Percentiles rank a stretch among this genome's conserved stretches.
These are phyloP conservation scores for Kurtzmaniella quercitrusa DNA, from an alignment of 1,139 yeast species.

Conservation along the genomic window DNA sequence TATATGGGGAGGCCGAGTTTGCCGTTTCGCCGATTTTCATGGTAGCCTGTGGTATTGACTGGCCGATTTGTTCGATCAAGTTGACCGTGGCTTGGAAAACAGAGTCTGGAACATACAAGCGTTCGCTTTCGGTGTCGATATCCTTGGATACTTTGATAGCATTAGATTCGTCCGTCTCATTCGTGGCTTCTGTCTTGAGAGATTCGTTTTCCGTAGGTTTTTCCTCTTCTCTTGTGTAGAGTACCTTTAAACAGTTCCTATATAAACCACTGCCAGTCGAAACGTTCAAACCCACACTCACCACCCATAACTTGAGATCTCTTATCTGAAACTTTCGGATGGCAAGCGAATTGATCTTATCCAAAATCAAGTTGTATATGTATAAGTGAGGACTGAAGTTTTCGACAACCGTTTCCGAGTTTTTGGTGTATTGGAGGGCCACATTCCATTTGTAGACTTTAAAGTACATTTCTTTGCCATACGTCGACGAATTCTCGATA, in stretches of 20 bases:
- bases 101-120: slow-evolving; percentile 22
- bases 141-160: neutral
- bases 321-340: slow-evolving; percentile 59
- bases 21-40: slow-evolving; percentile 15
- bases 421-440: slow-evolving; percentile 18
- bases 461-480: slow-evolving; percentile 17
- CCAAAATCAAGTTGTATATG: slow-evolving; percentile 37
- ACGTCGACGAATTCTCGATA: slow-evolving; percentile 11
- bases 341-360: slow-evolving; percentile 45
- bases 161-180: slow-evolving; percentile 11
- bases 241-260: slow-evolving; percentile 38
- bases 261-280: slow-evolving; percentile 14
- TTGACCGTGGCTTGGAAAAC: slow-evolving; percentile 22
- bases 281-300: slow-evolving; percentile 44
- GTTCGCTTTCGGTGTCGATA: slow-evolving; percentile 32
- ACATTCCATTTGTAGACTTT: slow-evolving; percentile 64
- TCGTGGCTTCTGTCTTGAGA: slow-evolving; percentile 11
- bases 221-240: slow-evolving; percentile 20
- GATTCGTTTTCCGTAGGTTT: slow-evolving; percentile 14
- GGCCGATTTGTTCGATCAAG: slow-evolving; percentile 22
- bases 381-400: slow-evolving; percentile 29
- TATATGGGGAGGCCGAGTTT: slow-evolving; percentile 12
- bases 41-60: slow-evolving; percentile 26
- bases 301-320: slow-evolving; percentile 58
- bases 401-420: slow-evolving; percentile 10